A percentile compares a stretch with the other conserved stretches of the same genome.
phyloP scores from a whole-genome alignment of 257 asterid genomes.

The Salvia rosmarinus region DNA sequence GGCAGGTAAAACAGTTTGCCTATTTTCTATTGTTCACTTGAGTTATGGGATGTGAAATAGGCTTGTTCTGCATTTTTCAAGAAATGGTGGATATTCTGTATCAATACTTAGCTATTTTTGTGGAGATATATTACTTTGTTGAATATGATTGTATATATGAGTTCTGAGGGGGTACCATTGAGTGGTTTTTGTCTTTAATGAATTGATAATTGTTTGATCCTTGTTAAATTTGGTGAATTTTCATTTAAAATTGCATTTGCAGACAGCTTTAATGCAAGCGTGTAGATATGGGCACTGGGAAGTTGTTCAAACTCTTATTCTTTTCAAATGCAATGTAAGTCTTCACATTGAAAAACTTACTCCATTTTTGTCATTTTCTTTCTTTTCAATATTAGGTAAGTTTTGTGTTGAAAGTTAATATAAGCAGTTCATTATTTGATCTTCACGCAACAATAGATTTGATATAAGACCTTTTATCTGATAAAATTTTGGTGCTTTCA shows the following conservation, averaged over 20 bases:
- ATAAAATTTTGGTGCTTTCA: conserved; percentile 33
- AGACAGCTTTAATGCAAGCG: conserved; percentile 98
- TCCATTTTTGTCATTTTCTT: not conserved
- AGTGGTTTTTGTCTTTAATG: conserved; percentile 17
- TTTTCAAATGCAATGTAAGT: conserved; percentile 92
- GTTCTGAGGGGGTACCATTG: conserved; percentile 17
- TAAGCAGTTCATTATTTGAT: no score
- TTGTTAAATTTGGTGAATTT: conserved; percentile 35
- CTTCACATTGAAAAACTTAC: not conserved
- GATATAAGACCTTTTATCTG: conserved; percentile 1
- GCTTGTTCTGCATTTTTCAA: not conserved
- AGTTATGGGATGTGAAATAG: not conserved
- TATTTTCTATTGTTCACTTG: conserved; percentile 10
- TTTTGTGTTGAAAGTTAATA: no score
- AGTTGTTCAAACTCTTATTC: conserved; percentile 95
- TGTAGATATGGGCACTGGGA: conserved; percentile 96
- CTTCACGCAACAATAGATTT: not conserved
- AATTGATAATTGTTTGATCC: conserved; percentile 40
- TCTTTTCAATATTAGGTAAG: not conserved
- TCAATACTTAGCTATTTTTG: conserved; percentile 7
- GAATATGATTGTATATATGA: conserved; percentile 23
- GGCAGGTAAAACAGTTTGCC: conserved; percentile 56
- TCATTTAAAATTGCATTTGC: conserved; percentile 31
- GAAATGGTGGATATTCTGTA: not conserved
- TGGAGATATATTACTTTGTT: conserved; percentile 13